phyloP scores from a whole-genome alignment of 2,329 filamentous ascomycete species.

The Ascochyta viciae-villosae region DNA sequence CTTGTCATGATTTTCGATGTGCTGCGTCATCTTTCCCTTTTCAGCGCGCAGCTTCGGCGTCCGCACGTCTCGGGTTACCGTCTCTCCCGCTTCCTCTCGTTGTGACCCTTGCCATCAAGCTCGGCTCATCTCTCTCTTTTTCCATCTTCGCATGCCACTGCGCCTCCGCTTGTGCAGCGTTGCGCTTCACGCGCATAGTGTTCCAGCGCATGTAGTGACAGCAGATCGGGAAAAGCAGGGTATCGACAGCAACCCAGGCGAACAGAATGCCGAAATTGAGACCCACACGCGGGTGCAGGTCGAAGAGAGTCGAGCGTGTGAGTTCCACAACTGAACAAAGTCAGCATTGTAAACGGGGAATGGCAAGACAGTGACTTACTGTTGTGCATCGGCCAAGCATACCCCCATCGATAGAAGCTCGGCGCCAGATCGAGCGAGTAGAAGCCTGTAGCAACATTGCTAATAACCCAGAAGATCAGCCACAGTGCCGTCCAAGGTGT shows the following conservation, averaged over 20 bases:
- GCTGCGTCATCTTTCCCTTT: too few species aligned
- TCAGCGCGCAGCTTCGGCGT: too few species aligned
- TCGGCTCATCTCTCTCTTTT: slow-evolving; percentile 35
- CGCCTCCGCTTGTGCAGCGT: slow-evolving; percentile 30
- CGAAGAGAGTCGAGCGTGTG: slow-evolving; percentile 66
- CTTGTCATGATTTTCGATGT: too few species aligned
- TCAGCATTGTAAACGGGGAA: neutral
- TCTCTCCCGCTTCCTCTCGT: slow-evolving; percentile 22
- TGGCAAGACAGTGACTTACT: slow-evolving; percentile 45
- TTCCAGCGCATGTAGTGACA: slow-evolving; percentile 55
- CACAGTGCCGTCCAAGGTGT: slow-evolving; percentile 68
- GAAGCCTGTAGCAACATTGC: slow-evolving; percentile 68
- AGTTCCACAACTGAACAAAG: slow-evolving; percentile 60
- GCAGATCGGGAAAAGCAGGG: slow-evolving; percentile 59
- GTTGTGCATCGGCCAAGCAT: slow-evolving; percentile 69
- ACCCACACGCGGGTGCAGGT: slow-evolving; percentile 63
- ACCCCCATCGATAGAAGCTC: slow-evolving; percentile 67
- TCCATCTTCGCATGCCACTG: slow-evolving; percentile 40
- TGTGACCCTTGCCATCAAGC: slow-evolving; percentile 35
- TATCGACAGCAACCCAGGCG: slow-evolving; percentile 63
- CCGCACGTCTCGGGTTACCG: too few species aligned
- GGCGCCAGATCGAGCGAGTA: slow-evolving; percentile 65
- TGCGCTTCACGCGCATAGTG: slow-evolving; percentile 32
- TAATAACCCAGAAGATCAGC: slow-evolving; percentile 72
- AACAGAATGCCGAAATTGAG: slow-evolving; percentile 67